Conservation (phyloP, 2,329 filamentous ascomycete genomes). For the Ilyonectria mors-panacis region DNA sequence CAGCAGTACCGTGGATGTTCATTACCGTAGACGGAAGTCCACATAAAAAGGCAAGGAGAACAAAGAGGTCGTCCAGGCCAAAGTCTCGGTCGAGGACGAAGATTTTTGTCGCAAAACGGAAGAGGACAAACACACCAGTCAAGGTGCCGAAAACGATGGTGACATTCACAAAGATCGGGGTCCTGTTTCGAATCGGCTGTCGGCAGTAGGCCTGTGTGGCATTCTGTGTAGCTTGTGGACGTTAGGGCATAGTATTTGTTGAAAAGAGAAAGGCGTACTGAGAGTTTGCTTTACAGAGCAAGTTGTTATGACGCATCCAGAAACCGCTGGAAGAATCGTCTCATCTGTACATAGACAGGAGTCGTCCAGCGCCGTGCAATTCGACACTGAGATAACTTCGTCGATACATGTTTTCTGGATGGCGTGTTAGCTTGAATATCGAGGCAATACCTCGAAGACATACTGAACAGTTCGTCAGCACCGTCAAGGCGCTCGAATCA, state of each 20-base stretch:
- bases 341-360: slow-evolving; percentile 41
- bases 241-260: background rate
- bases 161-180: slow-evolving; percentile 21
- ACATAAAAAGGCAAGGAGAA: slow-evolving; percentile 17
- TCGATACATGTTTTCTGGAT: slow-evolving; percentile 27
- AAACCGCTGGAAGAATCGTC: slow-evolving; percentile 33
- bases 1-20: slow-evolving; percentile 33
- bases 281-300: slow-evolving; percentile 37
- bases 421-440: slow-evolving; percentile 22
- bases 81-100: slow-evolving; percentile 29
- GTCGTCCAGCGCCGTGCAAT: slow-evolving; percentile 38
- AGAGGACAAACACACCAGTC: slow-evolving; percentile 30
- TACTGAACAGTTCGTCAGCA: background rate
- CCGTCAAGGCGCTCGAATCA: background rate
- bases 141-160: slow-evolving; percentile 32
- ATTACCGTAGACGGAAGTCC: slow-evolving; percentile 31
- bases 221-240: slow-evolving; percentile 28
- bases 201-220: slow-evolving; percentile 27
- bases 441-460: background rate
- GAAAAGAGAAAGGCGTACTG: slow-evolving; percentile 24
- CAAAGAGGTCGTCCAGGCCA: slow-evolving; percentile 35
- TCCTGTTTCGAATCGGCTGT: slow-evolving; percentile 30
- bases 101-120: slow-evolving; percentile 36
- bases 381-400: slow-evolving; percentile 26
- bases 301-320: slow-evolving; percentile 33